Evolutionary conservation across 148 eudicot species (phyloP), one percentile per base, ranked within the genome.

Genomic region (Vaccinium macrocarpon): DNA sequence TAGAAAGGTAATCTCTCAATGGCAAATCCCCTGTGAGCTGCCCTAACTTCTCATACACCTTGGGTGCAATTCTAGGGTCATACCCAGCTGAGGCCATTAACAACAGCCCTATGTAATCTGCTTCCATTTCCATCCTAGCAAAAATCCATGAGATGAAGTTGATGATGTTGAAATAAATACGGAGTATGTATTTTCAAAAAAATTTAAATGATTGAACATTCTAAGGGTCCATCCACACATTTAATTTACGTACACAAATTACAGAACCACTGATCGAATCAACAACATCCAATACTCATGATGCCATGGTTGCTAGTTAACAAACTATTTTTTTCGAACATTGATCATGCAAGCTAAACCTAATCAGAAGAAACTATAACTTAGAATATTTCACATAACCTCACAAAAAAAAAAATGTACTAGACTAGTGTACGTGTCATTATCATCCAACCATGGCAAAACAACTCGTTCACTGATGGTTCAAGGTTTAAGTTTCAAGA

Each of bases 111-210:
- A 96, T 93, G 89, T 94, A 93, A 89, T 96, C 99, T 49, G 99
- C 99, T 89, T 96, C 99, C 86, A 91, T 94, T 86, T 96, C 99
- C 99, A 96, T 96, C 92, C 99, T 94, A 68, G 74, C n/a, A 78
- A 79, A 21, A 11, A 68, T 15, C 6, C 29, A 29, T 12, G 73
- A 27, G 38, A 68, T 5, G 10, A 71, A 76, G 82, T 51, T n/a
- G 55, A n/a, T 48, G 29, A n/a, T 55, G 53, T 75, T 16, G 1
- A 23, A 11, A 76, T 21, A 53, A 66, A 25, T 15, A 35, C 38
- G 0, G 3, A 9, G 25, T 21, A 59, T n/a, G 64, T 61, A n/a
- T 61, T 61, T 61, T 61, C 68, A 12, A 18, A 57, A 57, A 57
- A 7, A 18, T 57, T 8, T 57, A 4, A 18, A 1, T 16, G 19